A percentile compares a stretch with the other conserved stretches of the same genome.
phyloP scores from a whole-genome alignment of 148 eudicot species.

The Vaccinium darrowii region DNA sequence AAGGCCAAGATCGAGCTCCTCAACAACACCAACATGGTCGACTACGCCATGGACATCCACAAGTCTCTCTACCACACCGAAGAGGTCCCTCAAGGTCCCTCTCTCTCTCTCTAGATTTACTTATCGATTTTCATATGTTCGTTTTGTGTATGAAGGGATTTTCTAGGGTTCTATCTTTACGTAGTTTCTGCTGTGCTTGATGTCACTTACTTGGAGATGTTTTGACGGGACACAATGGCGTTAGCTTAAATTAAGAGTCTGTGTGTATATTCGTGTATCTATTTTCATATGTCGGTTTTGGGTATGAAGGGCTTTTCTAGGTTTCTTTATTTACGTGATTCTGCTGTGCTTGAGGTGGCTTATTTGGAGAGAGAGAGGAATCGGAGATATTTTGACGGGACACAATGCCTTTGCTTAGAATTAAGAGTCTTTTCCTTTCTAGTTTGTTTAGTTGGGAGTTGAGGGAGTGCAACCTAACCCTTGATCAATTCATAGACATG shows the following conservation, averaged over 20 bases:
- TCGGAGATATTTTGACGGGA: background rate
- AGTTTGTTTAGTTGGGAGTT: background rate
- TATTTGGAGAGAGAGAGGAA: background rate
- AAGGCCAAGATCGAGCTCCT: conserved; percentile 84
- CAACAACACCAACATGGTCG: conserved; percentile 92
- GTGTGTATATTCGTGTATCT: background rate
- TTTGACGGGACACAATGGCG: background rate
- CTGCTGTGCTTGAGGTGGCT: background rate
- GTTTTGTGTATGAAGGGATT: background rate
- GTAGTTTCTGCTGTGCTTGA: background rate
- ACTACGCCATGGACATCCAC: conserved; percentile 98
- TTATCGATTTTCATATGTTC: background rate
- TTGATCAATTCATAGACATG: background rate
- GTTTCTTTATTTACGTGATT: background rate
- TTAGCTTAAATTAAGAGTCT: background rate
- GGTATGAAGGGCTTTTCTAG: background rate
- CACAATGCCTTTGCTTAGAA: background rate
- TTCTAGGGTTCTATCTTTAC: background rate
- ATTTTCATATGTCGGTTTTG: background rate
- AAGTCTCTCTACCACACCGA: conserved; percentile 84
- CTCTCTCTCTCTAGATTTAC: conserved; percentile 3
- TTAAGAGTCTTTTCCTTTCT: background rate
- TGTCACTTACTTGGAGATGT: background rate
- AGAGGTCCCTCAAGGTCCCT: conserved; percentile 82
- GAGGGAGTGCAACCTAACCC: background rate